Base-by-base conservation (phyloP, 2,329 filamentous ascomycete genomes). In the Taxawa tesnikishii region DNA sequence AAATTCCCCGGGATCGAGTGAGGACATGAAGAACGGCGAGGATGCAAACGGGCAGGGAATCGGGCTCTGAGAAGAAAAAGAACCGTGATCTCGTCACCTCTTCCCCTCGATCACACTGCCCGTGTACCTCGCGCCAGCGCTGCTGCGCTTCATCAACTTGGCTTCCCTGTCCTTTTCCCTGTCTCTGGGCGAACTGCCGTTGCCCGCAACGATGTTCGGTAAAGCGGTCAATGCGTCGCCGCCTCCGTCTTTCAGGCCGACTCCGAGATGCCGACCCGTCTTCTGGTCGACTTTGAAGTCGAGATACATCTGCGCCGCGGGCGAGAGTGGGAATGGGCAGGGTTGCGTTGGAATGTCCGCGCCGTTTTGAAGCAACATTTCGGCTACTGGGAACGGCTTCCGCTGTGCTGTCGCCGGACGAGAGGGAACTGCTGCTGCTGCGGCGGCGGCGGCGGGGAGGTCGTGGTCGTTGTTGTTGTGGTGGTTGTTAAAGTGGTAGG, bases 301-400 rank as follows among this genome's bases (percentile, higher is more conserved):
- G 29, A 96, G 65, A 47, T 94, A 98, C 19, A 81, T 57, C 48
- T 82, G 78, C 3, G 90, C 88, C 28, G 78, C 79, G 7, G 73
- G 67, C 38, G 83, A 85, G 8, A 98, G 68, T 1, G 85, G 84
- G 43, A 96, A 87, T 0, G 83, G 79, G 1, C 87, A 83, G 38
- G 81, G 66, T 2, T 74, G 63, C 1, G 64, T 51, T 0, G 90
- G 88, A 19, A 96, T 79, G 40, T 94, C 81, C 3, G 87, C 87
- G 11, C 90, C 90, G 49, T 98, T 96, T 47, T 96, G 92, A 10
- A 93, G 66, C 10, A 98, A 68, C 37, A 98, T 62, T 55, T 98
- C 90, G 10, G 90, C 90, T 26, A 96, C 68, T 0, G 90, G 78
- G 52, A 98, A 98, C 0, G 87, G 44, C 45, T 63, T 64, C 21